Percentiles rank a stretch among this genome's conserved stretches.
These are phyloP conservation scores for Mycena latifolia DNA, from an alignment of 768 basidiomycete genomes.

Conservation along the genomic window DNA sequence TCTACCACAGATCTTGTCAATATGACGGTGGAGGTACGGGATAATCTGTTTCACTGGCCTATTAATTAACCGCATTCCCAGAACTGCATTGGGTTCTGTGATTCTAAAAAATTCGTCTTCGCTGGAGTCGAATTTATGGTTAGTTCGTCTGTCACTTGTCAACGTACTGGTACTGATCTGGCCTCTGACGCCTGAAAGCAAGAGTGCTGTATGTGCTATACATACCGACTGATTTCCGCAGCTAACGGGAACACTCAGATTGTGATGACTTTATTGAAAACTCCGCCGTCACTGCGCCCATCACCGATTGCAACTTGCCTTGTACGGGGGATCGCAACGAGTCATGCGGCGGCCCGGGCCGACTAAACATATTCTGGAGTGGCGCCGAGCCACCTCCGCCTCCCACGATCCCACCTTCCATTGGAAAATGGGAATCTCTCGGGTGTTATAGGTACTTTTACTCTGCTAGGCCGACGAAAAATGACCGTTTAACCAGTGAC, in stretches of 20 bases:
- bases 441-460: slow-evolving; percentile 77
- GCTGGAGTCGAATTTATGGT: slow-evolving; percentile 76
- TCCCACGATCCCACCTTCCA: slow-evolving; percentile 63
- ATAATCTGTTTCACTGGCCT: too few relatives aligned
- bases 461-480: slow-evolving; percentile 48
- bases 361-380: slow-evolving; percentile 75
- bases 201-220: slow-evolving; percentile 69
- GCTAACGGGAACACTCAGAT: slow-evolving; percentile 56
- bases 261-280: slow-evolving; percentile 70
- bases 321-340: slow-evolving; percentile 72
- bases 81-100: slow-evolving; percentile 61
- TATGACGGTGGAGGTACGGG: slow-evolving; percentile 68
- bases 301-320: slow-evolving; percentile 69
- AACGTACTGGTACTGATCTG: slow-evolving; percentile 3
- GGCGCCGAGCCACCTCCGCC: slow-evolving; percentile 67
- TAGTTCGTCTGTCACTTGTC: slow-evolving; percentile 27
- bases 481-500: slow-evolving; percentile 43
- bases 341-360: slow-evolving; percentile 70
- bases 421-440: slow-evolving; percentile 76
- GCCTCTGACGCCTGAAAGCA: slow-evolving; percentile 19
- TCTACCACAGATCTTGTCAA: slow-evolving; percentile 56
- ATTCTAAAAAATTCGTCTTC: slow-evolving; percentile 63
- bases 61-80: not conserved
- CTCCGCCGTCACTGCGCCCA: slow-evolving; percentile 57
- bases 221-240: slow-evolving; percentile 6